Base-by-base conservation (phyloP, 495 filamentous ascomycete genomes). In the Aspergillus homomorphus region DNA sequence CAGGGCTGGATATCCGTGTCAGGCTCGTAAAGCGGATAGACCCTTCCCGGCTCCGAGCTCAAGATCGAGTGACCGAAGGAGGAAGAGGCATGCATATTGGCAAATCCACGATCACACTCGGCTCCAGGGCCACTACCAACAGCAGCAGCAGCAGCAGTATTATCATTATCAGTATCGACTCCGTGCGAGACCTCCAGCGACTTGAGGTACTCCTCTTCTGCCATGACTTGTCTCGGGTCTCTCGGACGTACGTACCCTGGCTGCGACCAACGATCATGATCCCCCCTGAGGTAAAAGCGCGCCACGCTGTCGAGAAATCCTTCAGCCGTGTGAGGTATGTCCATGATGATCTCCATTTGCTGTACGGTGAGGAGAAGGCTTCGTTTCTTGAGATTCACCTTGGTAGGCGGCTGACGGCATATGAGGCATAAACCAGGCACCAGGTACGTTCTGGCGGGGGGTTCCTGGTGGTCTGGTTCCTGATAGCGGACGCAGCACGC, bases 201-300 rank as follows among this genome's bases (percentile, higher is more conserved):
- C 33, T 38, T 5, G 7, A 38, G 15, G 33, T 38, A 38, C 33
- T 5, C 33, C 43, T 48, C 41, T 48, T 14, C 16, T 4, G 2
- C 23, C 56, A 51, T 19, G 15, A n/a, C 23, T 6, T 20, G 5
- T 10, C 14, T 58, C 45, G 0, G 56, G 23, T 9, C 51, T 52
- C 8, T 50, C 19, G 3, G 20, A 1, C 5, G 30, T 2, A 19
- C 2, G 16, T 54, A 8, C 44, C 57, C 22, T 14, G 59, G 59
- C 26, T 61, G 59, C 1, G 1, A 8, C 53, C 53, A 61, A 1
- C 54, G 23, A 15, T 20, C 46, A n/a, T 57, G 53, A 18, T 61
- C 59, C 3, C 59, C 59, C 2, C 59, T 49, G 9, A 54, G 46
- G 14, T 53, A 61, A 21, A 61, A 61, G 2, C 42, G 43, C 1